Conservation (phyloP, 192 early-diverging fungal genomes). For the Linnemannia zychae region DNA sequence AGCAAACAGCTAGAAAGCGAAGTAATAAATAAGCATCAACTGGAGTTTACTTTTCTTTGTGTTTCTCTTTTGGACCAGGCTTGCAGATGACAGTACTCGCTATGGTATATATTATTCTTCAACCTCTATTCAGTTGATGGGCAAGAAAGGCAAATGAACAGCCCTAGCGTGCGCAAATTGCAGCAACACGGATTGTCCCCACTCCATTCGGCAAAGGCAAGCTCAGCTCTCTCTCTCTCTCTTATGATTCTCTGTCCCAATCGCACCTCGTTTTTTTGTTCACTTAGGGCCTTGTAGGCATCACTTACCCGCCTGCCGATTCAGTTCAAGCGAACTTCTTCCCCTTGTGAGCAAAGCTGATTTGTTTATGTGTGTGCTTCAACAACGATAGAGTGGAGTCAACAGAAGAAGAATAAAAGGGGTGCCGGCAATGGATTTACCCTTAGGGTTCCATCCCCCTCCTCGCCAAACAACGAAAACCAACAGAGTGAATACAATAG, state of each 20-base stretch:
- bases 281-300: background rate
- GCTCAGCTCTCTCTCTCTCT: background rate
- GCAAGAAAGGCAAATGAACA: background rate
- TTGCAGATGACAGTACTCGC: no score
- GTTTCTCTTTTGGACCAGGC: no score
- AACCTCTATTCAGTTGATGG: no score
- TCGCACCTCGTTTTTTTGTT: background rate
- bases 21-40: no score
- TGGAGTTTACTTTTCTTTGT: no score
- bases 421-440: conserved; percentile 41
- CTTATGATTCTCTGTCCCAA: background rate
- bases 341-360: background rate
- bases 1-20: no score
- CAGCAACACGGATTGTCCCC: background rate
- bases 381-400: background rate
- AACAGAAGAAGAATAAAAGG: background rate
- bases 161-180: background rate
- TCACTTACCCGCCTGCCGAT: background rate
- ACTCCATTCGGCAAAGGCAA: background rate
- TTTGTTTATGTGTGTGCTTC: background rate
- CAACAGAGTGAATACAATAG: background rate
- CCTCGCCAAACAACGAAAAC: background rate
- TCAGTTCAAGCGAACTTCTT: background rate
- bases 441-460: background rate
- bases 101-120: no score